Base-by-base conservation (phyloP, 1,284 basidiomycete species). In the Sanghuangporus baumii region DNA sequence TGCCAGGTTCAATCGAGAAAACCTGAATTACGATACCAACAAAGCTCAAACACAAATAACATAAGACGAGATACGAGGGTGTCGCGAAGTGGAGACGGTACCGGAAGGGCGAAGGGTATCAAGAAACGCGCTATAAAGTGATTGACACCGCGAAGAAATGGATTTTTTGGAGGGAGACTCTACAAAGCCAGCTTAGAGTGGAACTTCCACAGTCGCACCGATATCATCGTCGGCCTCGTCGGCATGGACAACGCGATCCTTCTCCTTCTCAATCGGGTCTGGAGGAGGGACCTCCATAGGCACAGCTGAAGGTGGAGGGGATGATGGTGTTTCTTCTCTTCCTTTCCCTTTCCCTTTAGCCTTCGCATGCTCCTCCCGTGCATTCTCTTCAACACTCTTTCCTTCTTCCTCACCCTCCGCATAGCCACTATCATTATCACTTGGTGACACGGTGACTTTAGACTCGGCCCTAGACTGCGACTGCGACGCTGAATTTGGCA, bases 211-310 rank as follows among this genome's bases (percentile, higher is more conserved):
- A 8, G 88, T 90, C 70, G 87, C 86, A 0, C 88, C 89, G 48
- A 91, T 70, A 26, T 71, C 70, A 37, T 71, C 80, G 34, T 90
- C 89, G 55, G 85, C 86, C 51, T 87, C 86, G 0, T 73, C 80
- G 12, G 83, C 81, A 36, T 85, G 83, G 43, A 76, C 70, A n/a
- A 4, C 9, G 12, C 71, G 70, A 62, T 74, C 73, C 64, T 78
- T 76, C 72, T 91, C 88, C 74, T 91, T 90, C 69, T 89, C 87
- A 16, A 89, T 79, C 0, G 87, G 87, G 26, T 89, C 88, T 1
- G 88, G 89, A 0, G 89, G 85, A 3, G 87, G 88, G 8, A 91
- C 86, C 69, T 91, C 89, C 20, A 89, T 66, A 11, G 66, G 59
- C 2, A 61, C 85, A 59, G 76, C 85, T 23, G 83, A 80, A 4